phyloP scores from a whole-genome alignment of 352 stramenopile species.

The Phytophthora fragariae region DNA sequence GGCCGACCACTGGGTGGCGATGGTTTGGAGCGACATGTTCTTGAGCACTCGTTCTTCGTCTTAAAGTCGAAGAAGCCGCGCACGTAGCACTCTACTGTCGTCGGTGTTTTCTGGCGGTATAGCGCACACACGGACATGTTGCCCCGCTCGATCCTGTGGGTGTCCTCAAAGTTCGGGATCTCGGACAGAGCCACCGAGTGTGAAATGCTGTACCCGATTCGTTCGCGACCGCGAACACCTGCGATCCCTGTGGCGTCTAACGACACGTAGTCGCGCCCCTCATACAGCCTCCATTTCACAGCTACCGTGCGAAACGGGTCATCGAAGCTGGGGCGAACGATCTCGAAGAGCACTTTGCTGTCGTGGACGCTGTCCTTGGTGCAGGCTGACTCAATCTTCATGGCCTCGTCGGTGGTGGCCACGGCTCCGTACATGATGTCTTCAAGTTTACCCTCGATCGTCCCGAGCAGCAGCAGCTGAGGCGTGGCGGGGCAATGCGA shows the following conservation, averaged over 20 bases:
- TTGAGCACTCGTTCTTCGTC: conserved; percentile 41
- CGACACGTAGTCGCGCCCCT: conserved; percentile 44
- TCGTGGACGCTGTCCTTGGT: conserved; percentile 56
- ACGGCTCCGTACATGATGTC: conserved; percentile 59
- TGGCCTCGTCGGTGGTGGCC: conserved; percentile 50
- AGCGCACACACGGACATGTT: conserved; percentile 56
- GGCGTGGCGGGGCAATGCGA: conserved; percentile 39
- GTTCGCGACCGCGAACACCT: conserved; percentile 30
- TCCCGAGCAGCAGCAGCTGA: conserved; percentile 51
- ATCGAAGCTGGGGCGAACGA: conserved; percentile 56
- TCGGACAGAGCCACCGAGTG: conserved; percentile 51
- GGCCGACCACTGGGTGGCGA: conserved; percentile 43
- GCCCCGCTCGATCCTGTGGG: conserved; percentile 47
- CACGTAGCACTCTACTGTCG: conserved; percentile 58
- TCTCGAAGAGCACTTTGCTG: conserved; percentile 55
- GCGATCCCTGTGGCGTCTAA: conserved; percentile 49
- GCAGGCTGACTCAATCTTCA: conserved; percentile 59
- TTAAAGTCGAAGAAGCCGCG: conserved; percentile 50
- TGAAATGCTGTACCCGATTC: conserved; percentile 52
- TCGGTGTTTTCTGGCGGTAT: conserved; percentile 42
- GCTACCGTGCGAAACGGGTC: conserved; percentile 60
- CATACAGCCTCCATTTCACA: conserved; percentile 51
- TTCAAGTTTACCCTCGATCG: conserved; percentile 49
- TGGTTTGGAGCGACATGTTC: conserved; percentile 40
- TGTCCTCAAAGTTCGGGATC: conserved; percentile 40